Evolutionary conservation across 1,284 basidiomycete species (phyloP), one percentile per base, ranked within the genome.

Genomic region (Cryptococcus sp.): DNA sequence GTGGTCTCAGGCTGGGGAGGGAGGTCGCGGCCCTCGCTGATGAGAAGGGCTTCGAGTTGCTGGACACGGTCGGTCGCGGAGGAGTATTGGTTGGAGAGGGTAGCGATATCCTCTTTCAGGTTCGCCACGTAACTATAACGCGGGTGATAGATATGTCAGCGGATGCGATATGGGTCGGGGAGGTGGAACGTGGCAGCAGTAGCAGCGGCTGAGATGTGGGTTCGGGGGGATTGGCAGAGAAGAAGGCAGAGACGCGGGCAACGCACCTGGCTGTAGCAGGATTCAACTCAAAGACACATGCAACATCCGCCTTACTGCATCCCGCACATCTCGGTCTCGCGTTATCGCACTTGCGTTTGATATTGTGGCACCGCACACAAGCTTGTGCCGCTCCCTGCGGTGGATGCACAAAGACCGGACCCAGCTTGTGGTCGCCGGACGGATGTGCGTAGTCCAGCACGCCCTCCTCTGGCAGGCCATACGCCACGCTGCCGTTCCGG

Each of bases 331-430:
- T 63, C 1, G 72, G 72, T 53, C 62, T 62, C 0, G 63, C 66
- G 35, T 67, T 65, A 48, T 75, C 71, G 44, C 72, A 75, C 53
- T 75, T 75, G 43, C 72, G 59, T 57, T 75, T 75, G 53, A 75
- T 73, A 38, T 70, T 56, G 51, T 75, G 72, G 47, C 72, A 75
- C 40, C 72, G 52, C 15, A 73, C 66, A 47, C 72, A 75, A 11
- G 72, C 72, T 54, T 75, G 72, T 7, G 69, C 68, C 2, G 66
- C 65, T 5, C 65, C 66, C 48, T 67, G 62, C 3, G 67, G 67
- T 6, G 72, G 70, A 43, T 73, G 71, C 4, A 72, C 59, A 46
- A 70, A 75, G 1, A 75, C 67, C 13, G 69, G 68, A 11, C 72
- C 72, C 4, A 61, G 47, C 18, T 64, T 59, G 21, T 57, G 61